These are phyloP conservation scores for Stachybotrys elegans DNA, from an alignment of 2,329 filamentous ascomycete genomes.

Conservation along the genomic window DNA sequence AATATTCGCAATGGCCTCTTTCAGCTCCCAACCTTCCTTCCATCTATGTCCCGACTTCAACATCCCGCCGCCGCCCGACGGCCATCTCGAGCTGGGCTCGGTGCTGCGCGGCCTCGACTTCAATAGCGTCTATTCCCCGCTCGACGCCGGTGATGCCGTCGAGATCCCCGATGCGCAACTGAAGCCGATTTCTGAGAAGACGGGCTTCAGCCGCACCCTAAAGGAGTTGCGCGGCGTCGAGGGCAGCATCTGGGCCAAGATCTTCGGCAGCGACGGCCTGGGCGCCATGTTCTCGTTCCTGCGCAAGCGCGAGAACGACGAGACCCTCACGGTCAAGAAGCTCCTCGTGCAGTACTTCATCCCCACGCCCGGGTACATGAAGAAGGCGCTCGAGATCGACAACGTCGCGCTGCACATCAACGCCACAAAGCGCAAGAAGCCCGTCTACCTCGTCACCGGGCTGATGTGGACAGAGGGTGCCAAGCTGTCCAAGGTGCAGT, in stretches of 20 bases:
- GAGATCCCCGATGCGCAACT: not conserved
- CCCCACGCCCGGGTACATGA: not conserved
- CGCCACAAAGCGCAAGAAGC: conserved; percentile 1
- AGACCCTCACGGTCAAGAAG: not conserved
- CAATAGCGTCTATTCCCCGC: not conserved
- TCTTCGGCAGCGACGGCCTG: not conserved
- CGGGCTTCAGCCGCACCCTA: conserved; percentile 1
- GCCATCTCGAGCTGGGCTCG: not conserved
- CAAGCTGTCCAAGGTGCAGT: not conserved
- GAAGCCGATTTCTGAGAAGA: not conserved
- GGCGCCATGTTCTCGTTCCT: not conserved
- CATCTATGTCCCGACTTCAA: conserved; percentile 3
- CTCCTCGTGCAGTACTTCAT: not conserved
- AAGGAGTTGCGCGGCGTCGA: not conserved
- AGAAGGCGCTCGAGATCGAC: not conserved
- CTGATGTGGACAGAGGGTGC: not conserved
- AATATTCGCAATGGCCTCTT: too few relatives aligned
- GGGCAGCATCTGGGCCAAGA: conserved; percentile 3
- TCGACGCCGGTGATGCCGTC: not conserved
- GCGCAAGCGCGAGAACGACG: not conserved
- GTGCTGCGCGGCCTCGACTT: not conserved
- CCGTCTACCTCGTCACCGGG: not conserved
- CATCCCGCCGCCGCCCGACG: conserved; percentile 1
- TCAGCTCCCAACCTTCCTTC: not conserved
- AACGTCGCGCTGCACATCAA: not conserved